These are phyloP conservation scores for Verticillium dahliae DNA, from an alignment of 2,329 filamentous ascomycete species.

Conservation along the genomic window DNA sequence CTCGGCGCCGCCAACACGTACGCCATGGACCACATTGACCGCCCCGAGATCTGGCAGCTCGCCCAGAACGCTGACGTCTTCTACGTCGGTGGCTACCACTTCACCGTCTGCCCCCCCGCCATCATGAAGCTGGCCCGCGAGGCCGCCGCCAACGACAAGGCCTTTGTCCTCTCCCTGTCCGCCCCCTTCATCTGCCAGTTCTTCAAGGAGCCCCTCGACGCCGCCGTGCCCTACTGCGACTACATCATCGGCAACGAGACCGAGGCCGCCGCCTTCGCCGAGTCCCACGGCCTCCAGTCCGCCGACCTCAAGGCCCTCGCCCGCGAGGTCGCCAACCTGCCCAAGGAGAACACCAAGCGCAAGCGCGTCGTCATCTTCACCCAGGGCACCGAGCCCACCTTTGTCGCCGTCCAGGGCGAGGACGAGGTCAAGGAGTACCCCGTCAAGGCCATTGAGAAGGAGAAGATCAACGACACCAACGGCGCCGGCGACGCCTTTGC, in stretches of 20 bases:
- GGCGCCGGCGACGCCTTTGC: slow-evolving; percentile 96
- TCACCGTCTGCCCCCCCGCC: slow-evolving; percentile 90
- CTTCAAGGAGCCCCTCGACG: slow-evolving; percentile 94
- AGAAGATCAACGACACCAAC: slow-evolving; percentile 90
- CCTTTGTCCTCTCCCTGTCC: slow-evolving; percentile 83
- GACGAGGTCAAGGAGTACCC: slow-evolving; percentile 68
- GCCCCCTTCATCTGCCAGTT: slow-evolving; percentile 95
- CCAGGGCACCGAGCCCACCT: slow-evolving; percentile 85
- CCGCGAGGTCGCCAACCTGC: slow-evolving; percentile 75
- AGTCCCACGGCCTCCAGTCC: slow-evolving; percentile 67
- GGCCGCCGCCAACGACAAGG: slow-evolving; percentile 83
- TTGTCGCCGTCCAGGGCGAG: slow-evolving; percentile 71
- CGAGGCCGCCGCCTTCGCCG: slow-evolving; percentile 82
- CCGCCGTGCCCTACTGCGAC: slow-evolving; percentile 85
- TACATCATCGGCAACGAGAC: slow-evolving; percentile 96
- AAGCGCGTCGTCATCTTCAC: slow-evolving; percentile 87
- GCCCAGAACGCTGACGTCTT: slow-evolving; percentile 83
- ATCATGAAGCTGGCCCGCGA: slow-evolving; percentile 87
- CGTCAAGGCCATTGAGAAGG: slow-evolving; percentile 70
- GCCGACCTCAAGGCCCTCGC: slow-evolving; percentile 81
- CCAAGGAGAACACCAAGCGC: slow-evolving; percentile 84
- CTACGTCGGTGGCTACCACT: slow-evolving; percentile 95
- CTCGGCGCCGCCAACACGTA: slow-evolving; percentile 96
- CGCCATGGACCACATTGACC: slow-evolving; percentile 87
- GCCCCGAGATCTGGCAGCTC: slow-evolving; percentile 83